A percentile compares a stretch with the other conserved stretches of the same genome.
Conservation (phyloP, 1,284 basidiomycete genomes). For the Apiotrichum gamsii region DNA sequence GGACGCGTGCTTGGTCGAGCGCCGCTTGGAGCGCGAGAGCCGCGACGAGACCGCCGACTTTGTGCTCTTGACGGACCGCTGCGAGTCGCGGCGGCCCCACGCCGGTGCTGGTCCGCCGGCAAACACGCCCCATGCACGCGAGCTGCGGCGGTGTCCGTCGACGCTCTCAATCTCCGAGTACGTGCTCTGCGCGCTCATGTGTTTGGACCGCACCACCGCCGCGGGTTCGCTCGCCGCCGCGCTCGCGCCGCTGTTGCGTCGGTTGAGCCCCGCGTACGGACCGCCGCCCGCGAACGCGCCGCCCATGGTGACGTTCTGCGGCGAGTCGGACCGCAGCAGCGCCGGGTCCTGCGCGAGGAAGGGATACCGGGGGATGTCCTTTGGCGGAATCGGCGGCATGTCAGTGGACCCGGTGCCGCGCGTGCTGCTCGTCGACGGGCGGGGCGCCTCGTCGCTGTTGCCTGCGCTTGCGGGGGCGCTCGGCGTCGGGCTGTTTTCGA, state of each 20-base stretch:
- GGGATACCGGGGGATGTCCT: background rate
- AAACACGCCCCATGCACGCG: constrained; percentile 6
- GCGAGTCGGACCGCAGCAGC: background rate
- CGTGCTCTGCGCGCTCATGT: background rate
- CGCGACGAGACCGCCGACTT: constrained; percentile 1
- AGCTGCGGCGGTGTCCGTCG: background rate
- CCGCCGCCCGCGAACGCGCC: too few relatives aligned
- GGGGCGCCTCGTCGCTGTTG: too few relatives aligned
- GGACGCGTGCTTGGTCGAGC: constrained; percentile 1
- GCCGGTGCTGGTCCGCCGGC: constrained; percentile 14
- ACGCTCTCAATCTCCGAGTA: background rate
- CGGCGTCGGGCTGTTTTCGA: too few relatives aligned
- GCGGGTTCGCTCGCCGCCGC: too few relatives aligned
- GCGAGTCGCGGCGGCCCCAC: constrained; percentile 14
- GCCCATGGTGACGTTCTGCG: background rate
- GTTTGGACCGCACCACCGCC: background rate
- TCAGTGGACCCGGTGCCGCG: too few relatives aligned
- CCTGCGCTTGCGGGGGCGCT: too few relatives aligned
- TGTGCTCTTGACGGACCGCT: constrained; percentile 3
- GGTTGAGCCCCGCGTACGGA: too few relatives aligned
- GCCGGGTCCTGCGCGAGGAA: constrained; percentile 2
- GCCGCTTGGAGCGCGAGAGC: constrained; percentile 2
- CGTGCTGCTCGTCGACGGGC: too few relatives aligned
- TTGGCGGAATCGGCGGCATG: too few relatives aligned
- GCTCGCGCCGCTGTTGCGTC: too few relatives aligned